Conservation (phyloP, 2,329 filamentous ascomycete species). For the Arthrobotrys conoides region DNA sequence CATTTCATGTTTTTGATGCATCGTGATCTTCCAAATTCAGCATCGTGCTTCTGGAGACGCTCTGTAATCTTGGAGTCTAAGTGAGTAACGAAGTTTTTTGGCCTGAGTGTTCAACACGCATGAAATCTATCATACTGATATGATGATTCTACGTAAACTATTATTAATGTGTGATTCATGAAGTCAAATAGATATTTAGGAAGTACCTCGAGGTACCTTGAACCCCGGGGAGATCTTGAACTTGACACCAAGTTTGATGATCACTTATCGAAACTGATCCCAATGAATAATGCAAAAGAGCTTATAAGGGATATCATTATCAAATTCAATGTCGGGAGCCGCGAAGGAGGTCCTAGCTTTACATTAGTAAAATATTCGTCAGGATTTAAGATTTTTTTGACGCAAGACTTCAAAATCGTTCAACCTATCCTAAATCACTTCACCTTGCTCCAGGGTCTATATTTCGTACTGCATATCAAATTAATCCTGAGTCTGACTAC, state of each 20-base stretch:
- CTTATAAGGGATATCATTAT: constrained; percentile 14
- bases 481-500: not conserved
- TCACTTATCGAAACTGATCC: constrained; percentile 7
- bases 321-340: not conserved
- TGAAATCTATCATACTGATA: constrained; percentile 8
- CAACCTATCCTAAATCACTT: not conserved
- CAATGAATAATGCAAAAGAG: constrained; percentile 16
- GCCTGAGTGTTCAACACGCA: not conserved
- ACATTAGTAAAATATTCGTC: constrained; percentile 39
- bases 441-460: not conserved
- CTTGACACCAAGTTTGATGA: not conserved
- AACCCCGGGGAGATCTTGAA: not conserved
- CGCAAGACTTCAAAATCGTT: not conserved
- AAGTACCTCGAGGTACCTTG: constrained; percentile 45
- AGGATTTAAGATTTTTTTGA: not conserved
- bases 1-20: constrained; percentile 7
- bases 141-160: constrained; percentile 1
- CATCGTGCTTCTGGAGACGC: not conserved
- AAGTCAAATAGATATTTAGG: not conserved
- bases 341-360: constrained; percentile 11
- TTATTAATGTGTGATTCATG: constrained; percentile 21
- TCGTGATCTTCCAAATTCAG: constrained; percentile 30
- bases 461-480: constrained; percentile 7
- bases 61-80: constrained; percentile 9
- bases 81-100: not conserved